phyloP scores from a whole-genome alignment of 2,329 filamentous ascomycete species.

The Cercospora brassicicola region DNA sequence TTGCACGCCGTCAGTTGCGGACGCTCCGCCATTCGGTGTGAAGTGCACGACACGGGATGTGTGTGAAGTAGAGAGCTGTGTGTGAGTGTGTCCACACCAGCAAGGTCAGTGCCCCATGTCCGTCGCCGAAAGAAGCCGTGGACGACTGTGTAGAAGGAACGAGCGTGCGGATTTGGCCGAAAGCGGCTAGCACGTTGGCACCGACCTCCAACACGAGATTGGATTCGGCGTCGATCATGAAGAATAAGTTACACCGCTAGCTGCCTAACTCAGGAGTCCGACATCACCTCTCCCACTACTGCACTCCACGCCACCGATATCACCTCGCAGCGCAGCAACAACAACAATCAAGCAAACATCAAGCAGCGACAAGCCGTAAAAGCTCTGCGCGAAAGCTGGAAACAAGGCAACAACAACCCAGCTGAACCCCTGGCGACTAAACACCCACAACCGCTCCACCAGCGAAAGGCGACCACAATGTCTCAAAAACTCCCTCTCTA shows the following conservation, averaged over 20 bases:
- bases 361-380: not conserved
- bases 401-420: not conserved
- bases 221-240: conserved; percentile 7
- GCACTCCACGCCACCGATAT: conserved; percentile 4
- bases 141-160: not conserved
- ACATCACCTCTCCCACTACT: conserved; percentile 3
- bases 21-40: not conserved
- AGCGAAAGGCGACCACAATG: not conserved
- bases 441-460: not conserved
- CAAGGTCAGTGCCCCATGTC: not conserved
- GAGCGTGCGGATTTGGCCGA: not conserved
- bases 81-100: not conserved
- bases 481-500: conserved; percentile 4
- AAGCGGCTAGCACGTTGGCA: conserved; percentile 1
- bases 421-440: not conserved
- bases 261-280: not conserved
- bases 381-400: not conserved
- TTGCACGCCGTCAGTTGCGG: conserved; percentile 18
- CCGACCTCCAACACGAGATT: conserved; percentile 4
- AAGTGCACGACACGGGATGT: not conserved
- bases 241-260: not conserved
- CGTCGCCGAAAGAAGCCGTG: not conserved
- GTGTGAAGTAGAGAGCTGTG: not conserved
- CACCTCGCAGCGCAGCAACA: not conserved
- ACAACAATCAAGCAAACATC: not conserved